Base-by-base conservation (phyloP, 2,329 filamentous ascomycete species). In the Diplodia corticola region DNA sequence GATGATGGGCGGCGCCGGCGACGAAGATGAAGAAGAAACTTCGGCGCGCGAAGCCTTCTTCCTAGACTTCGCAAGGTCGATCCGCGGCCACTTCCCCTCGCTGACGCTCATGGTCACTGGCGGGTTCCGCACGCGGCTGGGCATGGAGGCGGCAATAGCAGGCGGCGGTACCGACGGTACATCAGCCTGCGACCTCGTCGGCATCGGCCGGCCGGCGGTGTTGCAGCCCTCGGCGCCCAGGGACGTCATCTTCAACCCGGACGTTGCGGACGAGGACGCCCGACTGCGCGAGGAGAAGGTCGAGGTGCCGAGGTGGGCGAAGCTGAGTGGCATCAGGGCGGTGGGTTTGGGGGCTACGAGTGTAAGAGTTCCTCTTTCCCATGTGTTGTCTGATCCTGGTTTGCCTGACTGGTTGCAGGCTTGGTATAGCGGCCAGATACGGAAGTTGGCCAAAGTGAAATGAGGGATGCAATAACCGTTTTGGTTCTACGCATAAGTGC, bases 31-130 rank as follows among this genome's bases (percentile, higher is more conserved):
- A 40, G 37, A 40, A 5, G 17, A 80, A 5, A 88, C 86, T 1
- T 76, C 78, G 9, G 81, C 81, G 0, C 82, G 88, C 7, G 88
- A 91, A 70, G 86, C 88, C 0, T 90, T 89, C 79, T 91, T 91
- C 77, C 78, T 90, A 0, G 85, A 89, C 51, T 91, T 90, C 69
- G 85, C 77, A 4, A 30, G 48, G 20, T 71, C 69, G n/a, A 71
- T 75, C 10, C 71, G 72, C 59, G 63, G 60, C 17, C 67, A 73
- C 66, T 63, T 73, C 9, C 70, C 73, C 1, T 61, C 67, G 0
- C 67, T 75, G 10, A 71, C 72, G 0, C 70, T 76, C 3, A 71
- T 75, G 68, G 81, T 90, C 3, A 89, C 86, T 0, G 88, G 88
- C 3, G 88, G 88, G 0, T 89, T 91, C 74, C 82, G 86, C 1